Base-by-base conservation (phyloP, 1,284 basidiomycete species). In the Erythrobasidium hasegawianum region DNA sequence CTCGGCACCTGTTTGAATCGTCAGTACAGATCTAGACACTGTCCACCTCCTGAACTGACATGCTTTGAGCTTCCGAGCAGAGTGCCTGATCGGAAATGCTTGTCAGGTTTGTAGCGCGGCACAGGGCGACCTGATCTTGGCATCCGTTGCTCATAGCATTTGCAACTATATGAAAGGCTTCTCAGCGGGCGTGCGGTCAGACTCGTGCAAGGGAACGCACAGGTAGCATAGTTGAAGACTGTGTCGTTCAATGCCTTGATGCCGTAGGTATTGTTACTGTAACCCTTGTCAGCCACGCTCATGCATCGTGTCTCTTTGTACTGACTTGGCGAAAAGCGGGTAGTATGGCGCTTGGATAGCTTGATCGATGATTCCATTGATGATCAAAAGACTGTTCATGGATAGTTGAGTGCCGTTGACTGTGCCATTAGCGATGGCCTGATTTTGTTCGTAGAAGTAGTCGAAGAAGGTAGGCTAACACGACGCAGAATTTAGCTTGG, bases 291-390 rank as follows among this genome's bases (percentile, higher is more conserved):
- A 55, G 59, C 49, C 20, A 8, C 2, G 27, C 27, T 53, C 18
- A 26, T 45, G 43, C 53, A 57, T 64, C 9, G 14, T 5, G 43
- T 4, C 22, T 5, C n/a, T 5, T 5, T 47, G 4, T 4, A 24
- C 43, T 14, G 16, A 47, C 43, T 5, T 50, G 40, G 61, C 61
- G 29, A 64, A 64, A 20, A 41, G 16, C 26, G 61, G 61, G 26
- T 64, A 64, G 55, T 64, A 64, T 24, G 53, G 53, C 11, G 55
- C 61, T 40, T 64, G 61, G 20, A 57, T 57, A 13, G 54, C 61
- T 40, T 64, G 47, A 24, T 64, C 61, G 33, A 64, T 64, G 29
- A 64, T 64, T n/a, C 61, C 61, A 20, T 64, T 64, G 33, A 64
- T 64, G 20, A 64, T 64, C 41, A 47, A 45, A 53, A 64, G 26